Base-by-base conservation (phyloP, 163 green algal genomes). In the Chlorella variabilis region DNA sequence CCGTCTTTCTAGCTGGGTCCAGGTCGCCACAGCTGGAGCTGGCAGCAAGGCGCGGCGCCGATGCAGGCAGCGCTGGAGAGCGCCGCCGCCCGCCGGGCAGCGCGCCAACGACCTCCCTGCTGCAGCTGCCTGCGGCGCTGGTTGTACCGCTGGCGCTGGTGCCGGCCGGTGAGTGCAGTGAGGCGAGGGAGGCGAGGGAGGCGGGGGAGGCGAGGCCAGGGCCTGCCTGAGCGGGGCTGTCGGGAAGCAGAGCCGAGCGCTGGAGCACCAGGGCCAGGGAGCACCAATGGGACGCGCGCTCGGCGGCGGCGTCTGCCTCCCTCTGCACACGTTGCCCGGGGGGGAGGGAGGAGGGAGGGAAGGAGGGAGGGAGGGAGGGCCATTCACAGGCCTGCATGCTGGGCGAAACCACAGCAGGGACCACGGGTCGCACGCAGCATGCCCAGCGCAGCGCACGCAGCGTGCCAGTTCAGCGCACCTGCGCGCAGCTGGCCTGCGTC, bases 251-350 rank as follows among this genome's bases (percentile, higher is more conserved):
- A 7, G 56, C 73, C 36, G 73, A 45, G 38, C 39, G 38, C 56
- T 80, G 73, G 27, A 80, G 73, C 54, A n/a, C 20, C 27, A 59
- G 36, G 5, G 73, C 73, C 38, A 80, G 73, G 13, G 73, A 80
- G 56, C 54, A 69, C 73, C 73, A 80, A 56, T 80, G 73, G 4
- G 54, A 18, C 8, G 73, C 73, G 7, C 73, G 73, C 73, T 80
- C 73, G 8, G 54, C n/a, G 1, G 73, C 73, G 2, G 36, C 38
- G n/a, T 58, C 56, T 3, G 73, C 73, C 8, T 80, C 54, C 2
- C 38, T 54, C 73, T 78, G 70, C 48, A 33, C 45, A 11, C 45
- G 45, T 11, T 54, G 45, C 45, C n/a, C n/a, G n/a, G n/a, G n/a
- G n/a, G n/a, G n/a, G n/a, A n/a, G n/a, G n/a, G n/a, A n/a, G n/a